Conservation (phyloP, 1,284 basidiomycete genomes). For the Ceratorhiza oryzae-sativae region DNA sequence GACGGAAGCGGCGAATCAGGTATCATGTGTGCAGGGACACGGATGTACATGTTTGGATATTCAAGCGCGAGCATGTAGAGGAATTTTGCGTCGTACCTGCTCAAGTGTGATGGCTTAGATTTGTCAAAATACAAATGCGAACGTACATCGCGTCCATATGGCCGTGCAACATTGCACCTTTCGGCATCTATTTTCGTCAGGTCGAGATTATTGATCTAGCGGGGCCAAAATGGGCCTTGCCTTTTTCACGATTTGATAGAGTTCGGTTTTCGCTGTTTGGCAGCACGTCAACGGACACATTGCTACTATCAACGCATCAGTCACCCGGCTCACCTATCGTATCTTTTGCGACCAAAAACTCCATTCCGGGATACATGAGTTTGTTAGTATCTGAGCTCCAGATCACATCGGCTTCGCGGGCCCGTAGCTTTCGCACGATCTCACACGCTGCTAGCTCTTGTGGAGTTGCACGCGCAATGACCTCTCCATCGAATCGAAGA, state of each 20-base stretch:
- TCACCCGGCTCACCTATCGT: constrained; percentile 13
- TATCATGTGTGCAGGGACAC: constrained; percentile 53
- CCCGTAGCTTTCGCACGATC: constrained; percentile 61
- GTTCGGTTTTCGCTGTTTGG: constrained; percentile 55
- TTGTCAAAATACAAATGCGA: neutral
- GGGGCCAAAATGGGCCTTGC: constrained; percentile 44
- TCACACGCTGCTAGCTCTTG: constrained; percentile 60
- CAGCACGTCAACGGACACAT: constrained; percentile 44
- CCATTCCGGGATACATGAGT: constrained; percentile 75
- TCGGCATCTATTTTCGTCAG: constrained; percentile 65
- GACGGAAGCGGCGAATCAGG: constrained; percentile 49
- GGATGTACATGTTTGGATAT: constrained; percentile 66
- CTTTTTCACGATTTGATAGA: constrained; percentile 68
- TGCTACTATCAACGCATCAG: neutral
- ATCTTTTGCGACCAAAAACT: constrained; percentile 66
- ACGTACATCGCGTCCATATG: constrained; percentile 68
- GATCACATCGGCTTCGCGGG: constrained; percentile 60
- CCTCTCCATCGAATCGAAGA: constrained; percentile 53
- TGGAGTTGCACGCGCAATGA: constrained; percentile 45
- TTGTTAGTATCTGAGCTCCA: constrained; percentile 64
- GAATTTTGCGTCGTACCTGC: constrained; percentile 58
- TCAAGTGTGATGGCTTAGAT: neutral
- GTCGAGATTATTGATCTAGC: neutral
- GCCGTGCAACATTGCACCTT: constrained; percentile 72
- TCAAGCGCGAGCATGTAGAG: constrained; percentile 64